Percentiles rank a stretch among this genome's conserved stretches.
Conservation (phyloP, 345 rosid species). For the Citrus trifoliata region DNA sequence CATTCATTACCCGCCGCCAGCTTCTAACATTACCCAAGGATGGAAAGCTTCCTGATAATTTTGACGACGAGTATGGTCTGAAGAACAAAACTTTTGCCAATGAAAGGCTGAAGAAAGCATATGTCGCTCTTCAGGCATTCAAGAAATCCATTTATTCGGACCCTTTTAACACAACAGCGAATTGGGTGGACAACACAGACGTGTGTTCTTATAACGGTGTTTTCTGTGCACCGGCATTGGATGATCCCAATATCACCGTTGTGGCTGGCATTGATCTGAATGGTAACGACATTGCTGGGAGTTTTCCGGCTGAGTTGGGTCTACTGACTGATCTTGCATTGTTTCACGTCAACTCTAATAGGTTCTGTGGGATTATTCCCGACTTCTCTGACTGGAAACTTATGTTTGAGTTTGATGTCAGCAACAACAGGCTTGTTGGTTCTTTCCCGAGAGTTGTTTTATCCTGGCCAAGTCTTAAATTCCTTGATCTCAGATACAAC, state of each 20-base stretch:
- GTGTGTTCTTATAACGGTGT: slow-evolving; percentile 73
- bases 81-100: slow-evolving; percentile 38
- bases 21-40: slow-evolving; percentile 44
- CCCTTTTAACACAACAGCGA: slow-evolving; percentile 60
- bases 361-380: slow-evolving; percentile 84
- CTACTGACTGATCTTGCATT: slow-evolving; percentile 54
- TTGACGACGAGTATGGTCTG: slow-evolving; percentile 32
- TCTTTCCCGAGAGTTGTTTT: slow-evolving; percentile 55
- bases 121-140: slow-evolving; percentile 72
- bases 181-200: slow-evolving; percentile 65
- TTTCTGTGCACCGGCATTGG: slow-evolving; percentile 66
- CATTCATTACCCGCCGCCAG: slow-evolving; percentile 60
- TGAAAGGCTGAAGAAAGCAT: slow-evolving; percentile 56
- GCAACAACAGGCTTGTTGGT: slow-evolving; percentile 84
- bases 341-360: slow-evolving; percentile 70
- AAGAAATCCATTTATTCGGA: slow-evolving; percentile 74
- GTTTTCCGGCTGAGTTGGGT: slow-evolving; percentile 69
- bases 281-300: slow-evolving; percentile 75
- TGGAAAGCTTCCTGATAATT: slow-evolving; percentile 31
- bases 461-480: slow-evolving; percentile 52
- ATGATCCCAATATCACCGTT: slow-evolving; percentile 43
- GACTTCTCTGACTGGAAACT: slow-evolving; percentile 38
- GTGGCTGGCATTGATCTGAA: slow-evolving; percentile 78
- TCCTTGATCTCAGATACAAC: slow-evolving; percentile 66
- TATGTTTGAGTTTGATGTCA: slow-evolving; percentile 78